Percentiles rank a stretch among this genome's conserved stretches.
These are phyloP conservation scores for Candolleomyces eurysporus DNA, from an alignment of 768 basidiomycete genomes.

Conservation along the genomic window DNA sequence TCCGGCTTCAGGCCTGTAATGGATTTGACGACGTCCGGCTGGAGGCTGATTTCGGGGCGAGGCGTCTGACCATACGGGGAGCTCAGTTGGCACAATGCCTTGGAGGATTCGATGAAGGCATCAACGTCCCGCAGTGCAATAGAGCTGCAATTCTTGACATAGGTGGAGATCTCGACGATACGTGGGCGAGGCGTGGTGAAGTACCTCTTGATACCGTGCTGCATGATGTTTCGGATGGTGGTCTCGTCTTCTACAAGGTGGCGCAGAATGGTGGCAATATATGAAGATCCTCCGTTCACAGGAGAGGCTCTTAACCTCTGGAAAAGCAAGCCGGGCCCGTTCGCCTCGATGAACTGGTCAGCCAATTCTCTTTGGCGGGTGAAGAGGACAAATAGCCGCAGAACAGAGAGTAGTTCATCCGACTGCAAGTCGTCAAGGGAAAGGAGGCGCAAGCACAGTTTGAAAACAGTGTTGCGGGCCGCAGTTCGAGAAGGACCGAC, in stretches of 20 bases:
- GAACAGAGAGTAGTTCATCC: constrained; percentile 78
- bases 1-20: constrained; percentile 13
- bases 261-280: constrained; percentile 85
- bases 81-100: constrained; percentile 68
- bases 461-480: constrained; percentile 67
- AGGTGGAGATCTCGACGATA: constrained; percentile 64
- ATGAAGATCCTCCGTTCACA: constrained; percentile 71
- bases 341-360: constrained; percentile 61
- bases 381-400: constrained; percentile 82
- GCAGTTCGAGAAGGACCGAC: constrained; percentile 62
- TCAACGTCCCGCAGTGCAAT: constrained; percentile 80
- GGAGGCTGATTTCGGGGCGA: constrained; percentile 58
- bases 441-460: constrained; percentile 74
- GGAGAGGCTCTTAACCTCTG: constrained; percentile 60
- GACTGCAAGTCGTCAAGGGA: constrained; percentile 59
- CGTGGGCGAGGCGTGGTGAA: constrained; percentile 71
- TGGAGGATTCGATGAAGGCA: constrained; percentile 72
- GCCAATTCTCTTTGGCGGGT: constrained; percentile 71
- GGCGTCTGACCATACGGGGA: constrained; percentile 49
- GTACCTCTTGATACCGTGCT: constrained; percentile 78
- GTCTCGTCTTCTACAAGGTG: constrained; percentile 82
- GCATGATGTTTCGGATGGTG: constrained; percentile 70
- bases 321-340: constrained; percentile 66
- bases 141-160: constrained; percentile 72
- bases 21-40: constrained; percentile 32